Evolutionary conservation across 2,329 filamentous ascomycete species (phyloP), one percentile per base, ranked within the genome.

Genomic region (Emericellopsis cladophorae): DNA sequence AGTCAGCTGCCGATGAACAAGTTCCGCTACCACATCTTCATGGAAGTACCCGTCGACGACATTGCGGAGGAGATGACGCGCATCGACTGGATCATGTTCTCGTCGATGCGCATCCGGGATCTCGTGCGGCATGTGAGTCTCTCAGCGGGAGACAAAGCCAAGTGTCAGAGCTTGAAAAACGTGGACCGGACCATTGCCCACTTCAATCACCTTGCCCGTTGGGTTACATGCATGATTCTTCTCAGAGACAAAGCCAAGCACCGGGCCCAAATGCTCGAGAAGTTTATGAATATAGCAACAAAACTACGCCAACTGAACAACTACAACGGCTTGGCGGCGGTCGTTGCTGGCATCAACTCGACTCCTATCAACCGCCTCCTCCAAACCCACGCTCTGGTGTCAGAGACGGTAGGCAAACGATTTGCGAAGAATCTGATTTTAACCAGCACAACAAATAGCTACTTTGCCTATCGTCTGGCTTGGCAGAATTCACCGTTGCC

Each of bases 1-100:
- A 76, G 79, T 1, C 78, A 73, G 31, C 66, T 83, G 40, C 74
- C 79, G 1, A 72, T 95, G 45, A 84, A 80, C 49, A 96, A 96
- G 59, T 69, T 81, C 34, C 84, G 92, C 45, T 98, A 92, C 70
- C 86, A 89, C 49, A 78, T 83, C 40, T 84, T 96, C 49, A 94
- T 96, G 81, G 84, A 85, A 31, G 81, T 82, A 21, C 72, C 84
- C 1, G 83, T 93, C 40, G 85, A 94, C 45, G 77, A 87, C 38
- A 81, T 96, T 49, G 90, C 90, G 14, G 81, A 83, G 44, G 92
- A 98, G 59, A 74, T 98, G 53, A 96, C 92, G 4, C 75, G 90
- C 45, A 94, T 98, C 42, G 92, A 98, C 62, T 96, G 90, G 90
- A 80, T 93, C 58, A 92, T 96, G 83, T 96, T 95, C 59, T 93